Percentiles rank a stretch among this genome's conserved stretches.
Conservation (phyloP, 176 grass and related monocot genomes). For the Oryza officinalis region DNA sequence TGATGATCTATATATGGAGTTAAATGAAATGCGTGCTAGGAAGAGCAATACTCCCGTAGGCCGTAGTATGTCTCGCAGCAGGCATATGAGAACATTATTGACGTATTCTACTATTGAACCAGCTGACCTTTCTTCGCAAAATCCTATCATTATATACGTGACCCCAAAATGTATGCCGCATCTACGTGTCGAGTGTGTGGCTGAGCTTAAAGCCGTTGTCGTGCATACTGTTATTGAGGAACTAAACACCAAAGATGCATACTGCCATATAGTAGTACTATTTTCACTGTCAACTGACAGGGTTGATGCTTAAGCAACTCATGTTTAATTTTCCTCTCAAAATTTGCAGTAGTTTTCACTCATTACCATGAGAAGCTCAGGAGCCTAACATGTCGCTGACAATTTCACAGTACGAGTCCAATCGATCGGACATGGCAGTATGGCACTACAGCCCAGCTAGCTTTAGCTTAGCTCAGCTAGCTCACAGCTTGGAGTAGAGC, state of each 20-base stretch:
- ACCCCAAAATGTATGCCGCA: no score
- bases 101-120: no score
- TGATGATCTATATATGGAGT: no score
- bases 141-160: no score
- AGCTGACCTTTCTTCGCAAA: no score
- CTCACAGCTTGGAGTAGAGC: slow-evolving; percentile 63
- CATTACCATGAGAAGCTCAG: neutral
- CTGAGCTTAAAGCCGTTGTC: neutral
- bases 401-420: neutral
- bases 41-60: no score
- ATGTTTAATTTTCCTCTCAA: neutral
- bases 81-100: no score
- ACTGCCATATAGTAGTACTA: neutral
- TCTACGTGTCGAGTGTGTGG: neutral
- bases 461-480: neutral
- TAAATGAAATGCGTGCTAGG: no score
- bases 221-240: neutral
- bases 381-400: neutral
- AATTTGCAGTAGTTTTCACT: neutral
- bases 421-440: neutral
- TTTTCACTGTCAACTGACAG: neutral
- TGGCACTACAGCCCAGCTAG: neutral
- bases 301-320: neutral
- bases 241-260: neutral
- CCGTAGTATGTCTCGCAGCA: no score